phyloP scores from a whole-genome alignment of 2,329 filamentous ascomycete species.

The Claviceps capensis region DNA sequence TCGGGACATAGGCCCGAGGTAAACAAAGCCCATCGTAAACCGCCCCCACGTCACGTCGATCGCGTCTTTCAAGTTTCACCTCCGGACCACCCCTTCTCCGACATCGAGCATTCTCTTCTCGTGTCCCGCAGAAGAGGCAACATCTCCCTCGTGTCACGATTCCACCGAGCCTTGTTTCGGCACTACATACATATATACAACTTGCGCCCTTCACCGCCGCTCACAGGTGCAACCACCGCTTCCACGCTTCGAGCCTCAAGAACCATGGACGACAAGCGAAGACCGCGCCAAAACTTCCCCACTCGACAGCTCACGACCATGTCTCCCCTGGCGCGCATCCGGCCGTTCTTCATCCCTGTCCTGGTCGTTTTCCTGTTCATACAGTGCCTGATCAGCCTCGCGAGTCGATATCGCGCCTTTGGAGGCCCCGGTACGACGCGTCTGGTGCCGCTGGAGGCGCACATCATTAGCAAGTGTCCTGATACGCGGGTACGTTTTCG shows the following conservation, averaged over 20 bases:
- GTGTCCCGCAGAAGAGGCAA: too few relatives aligned
- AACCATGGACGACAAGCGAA: conserved; percentile 4
- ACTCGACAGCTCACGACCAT: neutral
- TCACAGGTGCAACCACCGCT: too few relatives aligned
- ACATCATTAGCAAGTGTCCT: conserved; percentile 96
- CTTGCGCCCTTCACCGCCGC: too few relatives aligned
- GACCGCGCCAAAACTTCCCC: neutral
- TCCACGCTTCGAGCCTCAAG: neutral
- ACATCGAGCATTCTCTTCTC: too few relatives aligned
- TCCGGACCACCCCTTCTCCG: too few relatives aligned
- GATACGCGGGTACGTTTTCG: conserved; percentile 50
- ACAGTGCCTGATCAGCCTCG: neutral
- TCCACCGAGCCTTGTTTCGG: too few relatives aligned
- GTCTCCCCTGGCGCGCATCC: conserved; percentile 1
- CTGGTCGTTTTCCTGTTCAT: conserved; percentile 1
- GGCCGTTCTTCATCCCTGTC: conserved; percentile 3
- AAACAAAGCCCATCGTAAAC: too few relatives aligned
- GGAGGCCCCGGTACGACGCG: neutral
- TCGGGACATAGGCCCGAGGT: too few relatives aligned
- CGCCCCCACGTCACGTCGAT: too few relatives aligned
- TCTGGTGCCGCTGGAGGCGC: conserved; percentile 71
- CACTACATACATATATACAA: too few relatives aligned
- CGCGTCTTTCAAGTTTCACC: too few relatives aligned
- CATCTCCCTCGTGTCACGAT: too few relatives aligned
- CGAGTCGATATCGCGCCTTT: neutral